These are phyloP conservation scores for Davidsoniella australis DNA, from an alignment of 2,329 filamentous ascomycete genomes.

Conservation along the genomic window DNA sequence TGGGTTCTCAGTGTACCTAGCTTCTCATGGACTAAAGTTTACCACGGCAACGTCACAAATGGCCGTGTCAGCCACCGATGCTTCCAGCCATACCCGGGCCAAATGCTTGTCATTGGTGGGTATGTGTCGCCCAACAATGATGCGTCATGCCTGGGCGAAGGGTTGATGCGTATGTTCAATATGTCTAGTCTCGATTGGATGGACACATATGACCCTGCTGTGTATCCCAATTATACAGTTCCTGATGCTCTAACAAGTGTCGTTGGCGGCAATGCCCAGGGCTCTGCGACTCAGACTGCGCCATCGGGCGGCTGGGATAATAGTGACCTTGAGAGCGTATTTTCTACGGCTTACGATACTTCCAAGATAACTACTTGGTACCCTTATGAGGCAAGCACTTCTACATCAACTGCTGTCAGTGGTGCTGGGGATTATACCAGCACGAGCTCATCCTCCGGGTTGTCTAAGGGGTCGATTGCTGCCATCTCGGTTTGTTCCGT, in stretches of 20 bases:
- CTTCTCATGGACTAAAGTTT: conserved; percentile 56
- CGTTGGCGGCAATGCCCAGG: conserved; percentile 49
- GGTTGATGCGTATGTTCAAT: conserved; percentile 52
- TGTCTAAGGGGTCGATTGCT: conserved; percentile 25
- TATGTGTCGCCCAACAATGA: conserved; percentile 16
- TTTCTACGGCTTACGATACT: conserved; percentile 36
- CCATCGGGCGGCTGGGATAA: conserved; percentile 42
- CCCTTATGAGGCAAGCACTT: conserved; percentile 30
- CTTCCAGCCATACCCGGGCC: conserved; percentile 57
- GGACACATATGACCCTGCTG: conserved; percentile 47
- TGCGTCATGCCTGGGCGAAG: conserved; percentile 31
- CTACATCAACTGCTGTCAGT: neutral
- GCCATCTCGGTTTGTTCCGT: conserved; percentile 43
- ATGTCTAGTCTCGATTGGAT: conserved; percentile 53
- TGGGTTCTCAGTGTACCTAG: conserved; percentile 68
- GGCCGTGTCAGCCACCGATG: conserved; percentile 60
- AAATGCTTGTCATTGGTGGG: conserved; percentile 66
- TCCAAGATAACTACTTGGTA: conserved; percentile 41
- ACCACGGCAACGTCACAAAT: conserved; percentile 29
- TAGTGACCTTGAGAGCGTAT: conserved; percentile 32
- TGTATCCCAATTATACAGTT: conserved; percentile 49
- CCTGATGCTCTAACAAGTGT: conserved; percentile 43
- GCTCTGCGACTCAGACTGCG: conserved; percentile 51
- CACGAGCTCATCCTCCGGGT: neutral
- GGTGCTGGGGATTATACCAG: neutral